Percentiles rank a stretch among this genome's conserved stretches.
Conservation (phyloP, 1,284 basidiomycete genomes). For the Xerocomus minutiporus region DNA sequence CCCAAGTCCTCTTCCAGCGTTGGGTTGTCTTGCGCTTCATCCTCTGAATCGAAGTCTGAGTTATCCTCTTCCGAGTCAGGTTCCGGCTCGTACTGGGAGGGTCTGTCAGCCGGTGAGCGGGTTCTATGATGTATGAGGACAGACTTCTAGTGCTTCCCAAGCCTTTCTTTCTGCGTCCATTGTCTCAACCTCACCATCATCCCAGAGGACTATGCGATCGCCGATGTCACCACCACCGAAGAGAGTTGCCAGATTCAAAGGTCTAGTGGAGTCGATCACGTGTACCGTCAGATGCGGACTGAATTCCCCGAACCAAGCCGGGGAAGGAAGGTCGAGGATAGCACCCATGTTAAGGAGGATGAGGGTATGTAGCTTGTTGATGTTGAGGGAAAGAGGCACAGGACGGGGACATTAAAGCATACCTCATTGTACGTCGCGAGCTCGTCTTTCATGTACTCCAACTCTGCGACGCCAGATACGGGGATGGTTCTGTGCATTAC, state of each 20-base stretch:
- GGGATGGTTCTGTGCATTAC: conserved; percentile 88
- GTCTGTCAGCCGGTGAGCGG: background rate
- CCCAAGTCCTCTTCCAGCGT: conserved; percentile 42
- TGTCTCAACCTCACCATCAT: conserved; percentile 74
- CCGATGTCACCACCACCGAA: conserved; percentile 72
- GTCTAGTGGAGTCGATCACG: conserved; percentile 91
- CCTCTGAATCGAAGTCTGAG: conserved; percentile 47
- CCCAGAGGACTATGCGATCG: conserved; percentile 81
- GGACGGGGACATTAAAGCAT: conserved; percentile 19
- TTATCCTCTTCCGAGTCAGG: conserved; percentile 63
- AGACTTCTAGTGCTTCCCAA: conserved; percentile 76
- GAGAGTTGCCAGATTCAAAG: conserved; percentile 86
- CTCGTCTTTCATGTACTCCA: conserved; percentile 65
- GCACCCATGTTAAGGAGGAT: conserved; percentile 93
- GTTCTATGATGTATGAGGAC: conserved; percentile 21
- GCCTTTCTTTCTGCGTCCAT: conserved; percentile 65
- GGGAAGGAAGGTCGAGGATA: conserved; percentile 74
- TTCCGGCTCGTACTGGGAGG: conserved; percentile 63
- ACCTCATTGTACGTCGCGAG: conserved; percentile 70
- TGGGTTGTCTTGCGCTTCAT: conserved; percentile 38
- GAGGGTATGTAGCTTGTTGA: conserved; percentile 77
- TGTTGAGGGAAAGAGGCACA: conserved; percentile 3
- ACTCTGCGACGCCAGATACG: conserved; percentile 80
- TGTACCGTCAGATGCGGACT: conserved; percentile 65
- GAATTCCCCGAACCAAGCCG: conserved; percentile 74